Base-by-base conservation (phyloP, 495 filamentous ascomycete species). In the Lophium mytilinum region DNA sequence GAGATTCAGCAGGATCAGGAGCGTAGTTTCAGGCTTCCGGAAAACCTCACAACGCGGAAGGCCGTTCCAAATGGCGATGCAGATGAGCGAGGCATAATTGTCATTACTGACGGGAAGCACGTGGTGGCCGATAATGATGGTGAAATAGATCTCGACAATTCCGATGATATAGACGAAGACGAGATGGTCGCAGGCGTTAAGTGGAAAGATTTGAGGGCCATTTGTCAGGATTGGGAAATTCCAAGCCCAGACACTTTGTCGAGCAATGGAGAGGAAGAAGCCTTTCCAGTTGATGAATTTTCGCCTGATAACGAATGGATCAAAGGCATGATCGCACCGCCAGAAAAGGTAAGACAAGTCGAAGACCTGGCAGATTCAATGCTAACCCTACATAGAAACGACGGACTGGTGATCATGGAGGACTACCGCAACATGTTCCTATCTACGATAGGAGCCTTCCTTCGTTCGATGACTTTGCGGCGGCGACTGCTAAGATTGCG, bases 1-100 rank as follows among this genome's bases (percentile, higher is more conserved):
- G 93, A 97, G 55, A 71, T 96, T 10, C 82, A 83, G 4, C 76
- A 77, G 46, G 93, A 97, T 64, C 84, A 93, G 62, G 85, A 90
- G 60, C 85, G 86, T 57, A 71, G 77, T 9, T 98, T 98, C 68
- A 82, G 78, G 39, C 79, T 90, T 1, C 76, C 79, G 4, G 81
- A 79, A 8, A 30, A 61, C 3, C 36, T 50, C 1, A 75, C 80
- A 18, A 70, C 75, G 0, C 70, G 71, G 52, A 84, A 87, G 66
- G 74, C 75, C 39, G 68, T 74, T 12, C 68, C 73, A 11, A 57
- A 66, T 35, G 34, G 40, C 14, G 83, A 87, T 34, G 73, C 78
- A 1, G 81, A 87, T 50, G 68, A 76, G 8, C 70, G 71, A 42
- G 81, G 82, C 1, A 62, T 88, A 9, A 70, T 90, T 9, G 47